Evolutionary conservation across 345 rosid species (phyloP).

Genomic region (Camelina hispida): DNA sequence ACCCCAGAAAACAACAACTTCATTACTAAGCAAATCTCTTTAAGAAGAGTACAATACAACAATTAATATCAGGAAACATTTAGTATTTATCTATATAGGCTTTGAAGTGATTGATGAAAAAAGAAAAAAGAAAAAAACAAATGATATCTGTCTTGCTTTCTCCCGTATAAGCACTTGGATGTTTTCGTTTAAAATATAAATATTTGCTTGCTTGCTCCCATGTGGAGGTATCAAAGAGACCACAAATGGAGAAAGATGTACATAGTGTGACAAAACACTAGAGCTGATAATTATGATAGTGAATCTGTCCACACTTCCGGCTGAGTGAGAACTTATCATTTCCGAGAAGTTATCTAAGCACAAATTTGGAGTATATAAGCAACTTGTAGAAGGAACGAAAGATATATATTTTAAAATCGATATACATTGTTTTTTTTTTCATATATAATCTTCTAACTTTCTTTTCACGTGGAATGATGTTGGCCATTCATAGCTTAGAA

Average conservation of each 20-base stretch:
- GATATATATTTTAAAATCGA: too few species aligned
- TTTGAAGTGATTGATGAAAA: not conserved
- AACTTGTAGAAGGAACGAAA: not conserved
- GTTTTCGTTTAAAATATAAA: too few species aligned
- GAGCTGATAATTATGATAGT: not conserved
- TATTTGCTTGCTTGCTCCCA: not conserved
- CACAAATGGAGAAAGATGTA: not conserved
- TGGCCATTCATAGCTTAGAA: not conserved
- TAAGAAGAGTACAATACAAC: not conserved
- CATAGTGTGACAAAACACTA: not conserved
- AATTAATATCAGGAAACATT: not conserved
- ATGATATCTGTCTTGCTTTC: not conserved
- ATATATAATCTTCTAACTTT: too few species aligned
- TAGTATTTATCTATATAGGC: not conserved
- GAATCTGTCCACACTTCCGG: not conserved
- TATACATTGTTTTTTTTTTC: too few species aligned
- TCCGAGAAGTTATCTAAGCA: not conserved
- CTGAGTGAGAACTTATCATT: not conserved
- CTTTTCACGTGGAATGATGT: not conserved
- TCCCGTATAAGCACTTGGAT: too few species aligned
- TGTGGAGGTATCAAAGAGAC: not conserved
- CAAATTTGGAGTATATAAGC: not conserved
- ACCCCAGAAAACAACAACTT: not conserved
- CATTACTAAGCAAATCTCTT: not conserved
- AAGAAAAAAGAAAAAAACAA: too few species aligned